These are phyloP conservation scores for Zea luxurians DNA, from an alignment of 176 grass and related monocot species.

Conservation along the genomic window DNA sequence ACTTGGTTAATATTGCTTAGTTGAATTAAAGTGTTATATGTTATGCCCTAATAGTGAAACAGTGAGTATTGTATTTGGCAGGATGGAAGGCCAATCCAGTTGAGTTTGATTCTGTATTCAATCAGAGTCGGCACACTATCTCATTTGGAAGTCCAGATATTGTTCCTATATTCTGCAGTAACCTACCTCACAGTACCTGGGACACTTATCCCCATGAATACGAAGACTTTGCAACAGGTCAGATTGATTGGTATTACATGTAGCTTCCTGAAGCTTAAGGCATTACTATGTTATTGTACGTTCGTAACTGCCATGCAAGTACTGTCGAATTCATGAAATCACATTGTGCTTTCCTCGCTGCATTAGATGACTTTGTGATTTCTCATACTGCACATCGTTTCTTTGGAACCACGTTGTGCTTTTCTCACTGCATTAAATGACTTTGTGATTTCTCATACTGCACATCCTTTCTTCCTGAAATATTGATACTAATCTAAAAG, in stretches of 20 bases:
- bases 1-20: constrained; percentile 12
- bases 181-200: constrained; percentile 78
- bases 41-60: constrained; percentile 12
- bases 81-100: constrained; percentile 98
- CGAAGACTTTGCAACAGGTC: constrained; percentile 90
- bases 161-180: constrained; percentile 93
- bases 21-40: constrained; percentile 1
- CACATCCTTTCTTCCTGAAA: neutral
- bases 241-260: constrained; percentile 24
- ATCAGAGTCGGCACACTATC: constrained; percentile 74
- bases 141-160: constrained; percentile 91
- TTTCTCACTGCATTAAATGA: neutral
- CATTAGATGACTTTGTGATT: neutral
- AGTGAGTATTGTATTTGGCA: constrained; percentile 34
- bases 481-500: constrained; percentile 25
- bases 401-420: neutral
- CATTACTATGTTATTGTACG: neutral
- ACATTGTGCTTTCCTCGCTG: constrained; percentile 4
- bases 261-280: constrained; percentile 22
- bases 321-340: neutral
- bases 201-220: constrained; percentile 76
- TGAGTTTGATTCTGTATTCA: constrained; percentile 98
- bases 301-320: neutral
- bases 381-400: neutral
- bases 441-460: constrained; percentile 8